Percentiles rank a stretch among this genome's conserved stretches.
phyloP scores from a whole-genome alignment of 2,329 filamentous ascomycete genomes.

The Aureobasidium subglaciale region DNA sequence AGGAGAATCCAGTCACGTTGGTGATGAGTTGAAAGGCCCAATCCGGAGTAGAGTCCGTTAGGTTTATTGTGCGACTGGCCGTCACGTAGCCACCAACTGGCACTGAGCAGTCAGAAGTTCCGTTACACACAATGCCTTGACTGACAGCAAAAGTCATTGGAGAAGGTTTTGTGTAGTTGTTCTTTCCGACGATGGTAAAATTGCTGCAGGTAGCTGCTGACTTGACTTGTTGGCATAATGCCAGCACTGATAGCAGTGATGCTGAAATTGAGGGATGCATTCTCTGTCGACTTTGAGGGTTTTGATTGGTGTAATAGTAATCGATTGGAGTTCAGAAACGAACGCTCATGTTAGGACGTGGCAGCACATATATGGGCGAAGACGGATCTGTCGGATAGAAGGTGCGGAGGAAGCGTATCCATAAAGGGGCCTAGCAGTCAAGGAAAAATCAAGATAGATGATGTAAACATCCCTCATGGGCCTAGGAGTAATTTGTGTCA shows the following conservation, averaged over 20 bases:
- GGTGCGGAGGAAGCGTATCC: background rate
- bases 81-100: background rate
- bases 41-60: background rate
- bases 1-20: background rate
- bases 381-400: background rate
- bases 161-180: background rate
- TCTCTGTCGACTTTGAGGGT: background rate
- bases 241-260: background rate
- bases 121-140: slow-evolving; percentile 7
- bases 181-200: background rate
- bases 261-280: background rate
- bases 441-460: background rate
- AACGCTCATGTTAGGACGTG: too few relatives aligned
- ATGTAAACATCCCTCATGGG: slow-evolving; percentile 1
- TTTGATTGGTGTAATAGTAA: background rate
- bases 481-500: background rate
- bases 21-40: slow-evolving; percentile 3
- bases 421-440: background rate
- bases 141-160: slow-evolving; percentile 4
- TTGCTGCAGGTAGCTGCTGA: background rate
- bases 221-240: background rate
- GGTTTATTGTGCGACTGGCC: background rate
- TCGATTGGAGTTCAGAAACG: background rate
- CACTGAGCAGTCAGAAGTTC: slow-evolving; percentile 1
- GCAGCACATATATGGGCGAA: background rate